Conservation (phyloP, 768 basidiomycete species). For the Podaxis sp. region DNA sequence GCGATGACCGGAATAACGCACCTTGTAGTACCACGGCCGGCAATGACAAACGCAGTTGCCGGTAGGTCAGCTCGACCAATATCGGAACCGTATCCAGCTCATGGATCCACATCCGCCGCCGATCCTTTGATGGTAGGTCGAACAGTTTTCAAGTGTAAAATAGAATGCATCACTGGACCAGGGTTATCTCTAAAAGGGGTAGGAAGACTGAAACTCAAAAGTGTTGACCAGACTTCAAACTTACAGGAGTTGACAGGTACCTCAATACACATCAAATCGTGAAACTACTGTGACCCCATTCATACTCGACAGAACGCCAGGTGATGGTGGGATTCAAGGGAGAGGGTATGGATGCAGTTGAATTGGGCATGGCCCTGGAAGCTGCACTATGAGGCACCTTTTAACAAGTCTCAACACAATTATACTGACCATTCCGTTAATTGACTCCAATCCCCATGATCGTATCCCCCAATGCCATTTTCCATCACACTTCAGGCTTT, state of each 20-base stretch:
- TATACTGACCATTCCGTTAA: conserved; percentile 26
- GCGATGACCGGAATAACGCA: too few relatives aligned
- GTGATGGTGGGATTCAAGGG: not conserved
- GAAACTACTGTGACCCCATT: conserved; percentile 36
- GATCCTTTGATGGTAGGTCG: conserved; percentile 16
- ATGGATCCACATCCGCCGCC: conserved; percentile 1
- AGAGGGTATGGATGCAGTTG: conserved; percentile 32
- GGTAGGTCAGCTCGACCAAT: not conserved
- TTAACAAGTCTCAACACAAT: not conserved
- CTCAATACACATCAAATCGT: conserved; percentile 32
- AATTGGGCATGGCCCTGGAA: conserved; percentile 28
- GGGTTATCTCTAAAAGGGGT: conserved; percentile 29
- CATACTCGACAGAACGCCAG: conserved; percentile 22
- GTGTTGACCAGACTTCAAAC: conserved; percentile 1
- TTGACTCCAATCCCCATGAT: conserved; percentile 37
- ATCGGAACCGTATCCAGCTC: not conserved
- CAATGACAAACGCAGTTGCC: not conserved
- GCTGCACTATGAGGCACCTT: not conserved
- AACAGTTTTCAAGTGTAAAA: too few relatives aligned
- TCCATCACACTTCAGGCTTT: conserved; percentile 36
- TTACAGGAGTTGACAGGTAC: conserved; percentile 29
- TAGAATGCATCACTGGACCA: conserved; percentile 1
- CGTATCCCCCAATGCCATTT: conserved; percentile 33
- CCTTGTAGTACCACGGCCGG: too few relatives aligned
- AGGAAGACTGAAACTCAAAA: conserved; percentile 12